Conservation (phyloP, 192 early-diverging fungal species). For the Coemansia javaensis region DNA sequence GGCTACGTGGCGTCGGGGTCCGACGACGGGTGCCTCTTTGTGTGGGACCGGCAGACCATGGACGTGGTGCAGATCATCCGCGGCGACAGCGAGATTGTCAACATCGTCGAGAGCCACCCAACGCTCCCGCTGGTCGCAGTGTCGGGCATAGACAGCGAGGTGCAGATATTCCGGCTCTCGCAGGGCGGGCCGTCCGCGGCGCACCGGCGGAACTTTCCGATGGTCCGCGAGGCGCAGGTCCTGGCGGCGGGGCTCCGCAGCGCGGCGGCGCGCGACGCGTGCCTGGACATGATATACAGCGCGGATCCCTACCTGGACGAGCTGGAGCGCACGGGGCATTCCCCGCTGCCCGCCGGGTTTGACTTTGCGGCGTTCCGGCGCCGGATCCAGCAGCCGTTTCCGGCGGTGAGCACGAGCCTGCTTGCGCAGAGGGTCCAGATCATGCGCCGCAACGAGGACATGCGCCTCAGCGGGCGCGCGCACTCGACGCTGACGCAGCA, state of each 20-base stretch:
- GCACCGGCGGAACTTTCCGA: constrained; percentile 31
- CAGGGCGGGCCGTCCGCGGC: constrained; percentile 27
- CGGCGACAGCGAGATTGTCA: constrained; percentile 62
- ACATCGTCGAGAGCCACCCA: constrained; percentile 60
- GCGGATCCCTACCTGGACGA: constrained; percentile 24
- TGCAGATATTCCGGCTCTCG: constrained; percentile 61
- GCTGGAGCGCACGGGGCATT: constrained; percentile 10
- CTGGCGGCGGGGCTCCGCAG: constrained; percentile 4
- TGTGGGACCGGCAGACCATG: constrained; percentile 63
- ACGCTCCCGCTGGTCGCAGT: constrained; percentile 53
- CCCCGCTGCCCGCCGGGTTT: constrained; percentile 2
- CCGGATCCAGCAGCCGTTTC: constrained; percentile 9
- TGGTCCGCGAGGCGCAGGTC: constrained; percentile 15
- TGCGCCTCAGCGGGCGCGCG: constrained; percentile 12
- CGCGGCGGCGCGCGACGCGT: constrained; percentile 1
- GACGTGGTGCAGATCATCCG: constrained; percentile 59
- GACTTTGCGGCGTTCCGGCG: not conserved
- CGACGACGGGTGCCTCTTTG: constrained; percentile 66
- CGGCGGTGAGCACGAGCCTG: constrained; percentile 17
- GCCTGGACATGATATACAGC: constrained; percentile 11
- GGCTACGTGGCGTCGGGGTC: constrained; percentile 71
- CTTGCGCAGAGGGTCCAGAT: constrained; percentile 4
- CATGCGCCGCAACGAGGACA: constrained; percentile 19
- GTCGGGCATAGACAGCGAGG: constrained; percentile 71
- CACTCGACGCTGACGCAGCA: constrained; percentile 21